These are phyloP conservation scores for Lecanosticta acicola DNA, from an alignment of 2,329 filamentous ascomycete species.

Conservation along the genomic window DNA sequence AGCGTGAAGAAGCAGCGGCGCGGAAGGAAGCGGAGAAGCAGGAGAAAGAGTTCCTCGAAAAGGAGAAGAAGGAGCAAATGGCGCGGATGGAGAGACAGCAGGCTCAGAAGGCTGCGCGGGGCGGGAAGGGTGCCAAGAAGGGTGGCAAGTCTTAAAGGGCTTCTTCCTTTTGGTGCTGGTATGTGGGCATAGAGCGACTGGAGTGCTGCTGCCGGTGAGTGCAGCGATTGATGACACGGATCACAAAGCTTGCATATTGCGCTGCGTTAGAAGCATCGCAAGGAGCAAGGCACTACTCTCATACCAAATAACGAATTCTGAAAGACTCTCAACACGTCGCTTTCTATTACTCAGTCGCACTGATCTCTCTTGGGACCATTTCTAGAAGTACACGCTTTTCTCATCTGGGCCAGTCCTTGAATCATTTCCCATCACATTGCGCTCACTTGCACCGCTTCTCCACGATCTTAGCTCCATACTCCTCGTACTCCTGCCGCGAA, in stretches of 20 bases:
- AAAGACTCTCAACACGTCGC: background rate
- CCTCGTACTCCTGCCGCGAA: conserved; percentile 92
- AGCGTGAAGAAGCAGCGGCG: conserved; percentile 75
- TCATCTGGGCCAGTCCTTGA: no score
- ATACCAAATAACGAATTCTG: background rate
- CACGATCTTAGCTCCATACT: conserved; percentile 83
- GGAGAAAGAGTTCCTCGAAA: conserved; percentile 52
- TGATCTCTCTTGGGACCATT: background rate
- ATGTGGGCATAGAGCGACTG: conserved; percentile 11
- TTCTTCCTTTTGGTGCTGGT: background rate
- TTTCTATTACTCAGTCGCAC: background rate
- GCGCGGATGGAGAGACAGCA: conserved; percentile 45
- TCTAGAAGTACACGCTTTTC: background rate
- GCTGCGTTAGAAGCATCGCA: background rate
- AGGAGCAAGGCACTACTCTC: background rate
- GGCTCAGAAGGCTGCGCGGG: conserved; percentile 35
- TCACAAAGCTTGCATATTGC: background rate
- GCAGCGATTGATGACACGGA: background rate
- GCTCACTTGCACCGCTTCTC: conserved; percentile 88
- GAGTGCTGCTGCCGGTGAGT: background rate
- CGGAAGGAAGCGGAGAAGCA: conserved; percentile 65
- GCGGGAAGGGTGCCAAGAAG: conserved; percentile 40
- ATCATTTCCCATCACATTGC: no score
- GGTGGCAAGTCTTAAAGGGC: conserved; percentile 34
- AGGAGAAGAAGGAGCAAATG: conserved; percentile 47